Evolutionary conservation across 2,329 filamentous ascomycete species (phyloP), one percentile per base, ranked within the genome.

Genomic region (Monilinia fructigena): DNA sequence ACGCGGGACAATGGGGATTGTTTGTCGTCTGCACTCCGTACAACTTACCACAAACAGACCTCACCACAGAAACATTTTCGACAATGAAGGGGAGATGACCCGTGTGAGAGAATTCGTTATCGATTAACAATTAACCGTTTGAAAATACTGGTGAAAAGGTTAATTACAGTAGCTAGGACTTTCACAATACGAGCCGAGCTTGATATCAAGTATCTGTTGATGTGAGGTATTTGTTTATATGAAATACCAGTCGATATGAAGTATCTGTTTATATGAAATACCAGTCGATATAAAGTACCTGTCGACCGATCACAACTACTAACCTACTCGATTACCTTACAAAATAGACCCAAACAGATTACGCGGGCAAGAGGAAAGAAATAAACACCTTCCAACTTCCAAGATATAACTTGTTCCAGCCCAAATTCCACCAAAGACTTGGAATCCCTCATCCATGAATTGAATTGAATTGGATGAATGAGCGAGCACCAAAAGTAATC

Each of bases 51-150:
- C 55, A 16, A 58, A 31, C 42, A n/a, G 28, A 47, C 42, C 42
- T 42, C 56, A 23, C 56, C 40, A 47, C 14, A 10, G 26, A 47
- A 48, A 48, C 4, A 38, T 35, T 14, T 18, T 18, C 4, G 54
- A 55, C 31, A 14, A 42, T 26, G 38, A 38, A 50, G 56, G 42
- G 56, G 56, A 18, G 48, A n/a, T n/a, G 56, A 60, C 56, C 56
- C 42, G 56, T 42, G 42, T 60, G 45, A 48, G 42, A 48, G 45
- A 60, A 23, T 18, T 38, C 28, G 18, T 6, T 1, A 2, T 18
- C n/a, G 6, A 48, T 10, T 4, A 31, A 60, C 10, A 42, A 23
- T 48, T n/a, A 12, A 3, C 11, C n/a, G 10, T 31, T 47, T 42
- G n/a, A 59, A 26, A 47, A 35, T 8, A 11, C n/a, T n/a, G n/a